These are phyloP conservation scores for Diplogelasinospora grovesii DNA, from an alignment of 495 filamentous ascomycete species.

Conservation along the genomic window DNA sequence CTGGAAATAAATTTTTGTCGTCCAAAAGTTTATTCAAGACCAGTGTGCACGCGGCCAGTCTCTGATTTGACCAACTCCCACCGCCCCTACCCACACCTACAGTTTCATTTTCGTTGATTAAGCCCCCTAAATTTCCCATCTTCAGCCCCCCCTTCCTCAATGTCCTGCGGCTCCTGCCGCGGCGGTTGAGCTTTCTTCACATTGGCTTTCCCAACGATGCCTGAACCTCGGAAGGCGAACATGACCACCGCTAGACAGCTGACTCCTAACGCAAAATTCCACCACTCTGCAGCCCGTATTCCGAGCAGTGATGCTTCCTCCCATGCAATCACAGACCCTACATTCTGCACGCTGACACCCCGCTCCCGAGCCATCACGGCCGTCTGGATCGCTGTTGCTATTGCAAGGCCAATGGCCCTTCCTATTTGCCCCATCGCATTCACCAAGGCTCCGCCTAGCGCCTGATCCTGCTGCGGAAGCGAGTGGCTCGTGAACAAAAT, in stretches of 20 bases:
- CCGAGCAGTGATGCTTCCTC: conserved; percentile 41
- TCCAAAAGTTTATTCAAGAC: too few relatives aligned
- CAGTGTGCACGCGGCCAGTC: too few relatives aligned
- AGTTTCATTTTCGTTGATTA: too few relatives aligned
- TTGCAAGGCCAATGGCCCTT: conserved; percentile 49
- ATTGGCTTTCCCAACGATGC: conserved; percentile 38
- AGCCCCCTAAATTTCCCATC: too few relatives aligned
- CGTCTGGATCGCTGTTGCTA: conserved; percentile 51
- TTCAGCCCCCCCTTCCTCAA: too few relatives aligned
- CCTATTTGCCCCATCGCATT: conserved; percentile 55
- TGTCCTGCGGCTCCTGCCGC: too few relatives aligned
- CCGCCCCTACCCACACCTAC: too few relatives aligned
- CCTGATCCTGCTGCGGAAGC: conserved; percentile 54
- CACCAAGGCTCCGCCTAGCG: conserved; percentile 53
- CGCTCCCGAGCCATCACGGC: conserved; percentile 41
- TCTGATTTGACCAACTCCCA: too few relatives aligned
- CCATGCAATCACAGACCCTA: conserved; percentile 28
- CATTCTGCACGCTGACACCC: conserved; percentile 31
- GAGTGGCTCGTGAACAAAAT: conserved; percentile 53
- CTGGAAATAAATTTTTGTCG: too few relatives aligned
- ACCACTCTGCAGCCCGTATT: conserved; percentile 49
- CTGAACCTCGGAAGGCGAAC: conserved; percentile 36
- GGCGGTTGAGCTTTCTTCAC: too few relatives aligned
- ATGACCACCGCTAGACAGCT: conserved; percentile 31
- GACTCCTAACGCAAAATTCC: conserved; percentile 40